A percentile compares a stretch with the other conserved stretches of the same genome.
Conservation (phyloP, 257 asterid species). For the Solanum etuberosum region DNA sequence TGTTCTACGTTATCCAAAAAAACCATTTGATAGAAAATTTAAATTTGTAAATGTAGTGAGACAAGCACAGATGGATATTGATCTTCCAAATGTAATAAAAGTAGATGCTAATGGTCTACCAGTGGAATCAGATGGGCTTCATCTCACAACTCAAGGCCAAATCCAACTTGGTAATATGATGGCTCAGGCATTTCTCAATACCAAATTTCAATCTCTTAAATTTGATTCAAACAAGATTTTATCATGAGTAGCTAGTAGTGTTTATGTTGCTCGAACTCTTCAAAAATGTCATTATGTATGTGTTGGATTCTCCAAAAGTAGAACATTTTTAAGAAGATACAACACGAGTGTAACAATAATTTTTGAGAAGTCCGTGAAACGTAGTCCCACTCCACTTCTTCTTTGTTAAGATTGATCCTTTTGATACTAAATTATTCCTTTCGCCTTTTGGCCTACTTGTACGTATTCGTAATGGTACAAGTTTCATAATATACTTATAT, state of each 20-base stretch:
- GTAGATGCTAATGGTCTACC: slow-evolving; percentile 3
- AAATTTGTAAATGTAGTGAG: not conserved
- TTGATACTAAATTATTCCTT: not conserved
- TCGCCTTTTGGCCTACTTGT: not conserved
- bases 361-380: not conserved
- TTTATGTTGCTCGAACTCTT: not conserved
- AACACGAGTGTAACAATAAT: not conserved
- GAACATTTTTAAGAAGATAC: not conserved
- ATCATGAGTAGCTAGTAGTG: not conserved
- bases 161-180: not conserved
- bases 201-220: not conserved
- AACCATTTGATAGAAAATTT: not conserved
- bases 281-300: not conserved
- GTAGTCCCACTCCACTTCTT: not conserved
- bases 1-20: not conserved
- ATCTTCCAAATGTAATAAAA: slow-evolving; percentile 1
- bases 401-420: not conserved
- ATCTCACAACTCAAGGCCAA: not conserved
- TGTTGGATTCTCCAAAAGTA: not conserved
- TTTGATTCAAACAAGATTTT: not conserved
- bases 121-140: not conserved
- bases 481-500: not conserved
- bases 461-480: not conserved
- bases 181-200: not conserved
- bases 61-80: not conserved